Evolutionary conservation across 805 yeast genomes (phyloP), one percentile per base, ranked within the genome.

Genomic region (Yarrowia bubula): DNA sequence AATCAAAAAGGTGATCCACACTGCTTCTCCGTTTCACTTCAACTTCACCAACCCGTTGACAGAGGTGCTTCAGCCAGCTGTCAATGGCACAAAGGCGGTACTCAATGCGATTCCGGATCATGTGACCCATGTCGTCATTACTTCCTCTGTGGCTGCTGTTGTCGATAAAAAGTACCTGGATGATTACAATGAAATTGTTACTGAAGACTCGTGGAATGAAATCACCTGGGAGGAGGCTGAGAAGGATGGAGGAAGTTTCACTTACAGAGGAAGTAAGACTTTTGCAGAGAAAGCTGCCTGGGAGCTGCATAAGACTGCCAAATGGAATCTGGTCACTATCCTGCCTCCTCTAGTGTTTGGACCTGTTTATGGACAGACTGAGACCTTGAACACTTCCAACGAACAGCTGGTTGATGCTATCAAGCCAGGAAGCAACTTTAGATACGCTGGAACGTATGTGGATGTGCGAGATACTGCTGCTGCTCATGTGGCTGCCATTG

Each of bases 381-480:
- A 71, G 28, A 66, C 67, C 6, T 66, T 79, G 66, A 78, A 78
- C 68, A 72, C 78, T 1, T 79, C 81, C 11, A 74, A 44, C 14
- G 44, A 46, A n/a, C 44, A 60, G 39, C 46, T 65, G 33, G 33
- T 55, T n/a, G 64, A 43, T 32, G 58, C 58, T 14, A 33, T 51
- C 28, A 51, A 37, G 9, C 13, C 14, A 10, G 53, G 33, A 1
- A 28, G 37, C 28, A 31, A 64, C 18, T 32, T 35, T 35, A 18
- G 44, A 28, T 15, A 48, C 33, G 38, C 47, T 3, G 58, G 58
- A 22, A 43, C 69, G 13, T 79, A 72, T 63, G 77, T 82, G 38
- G 88, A 86, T 71, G 88, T 85, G 7, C 78, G 88, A 70, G 89
- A 86, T 70, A 87, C 83, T 42, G 87, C 89, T 6, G 72, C 71